Percentiles rank a stretch among this genome's conserved stretches.
These are phyloP conservation scores for Aspergillus fumigatiaffinis DNA, from an alignment of 2,329 filamentous ascomycete species.

Conservation along the genomic window DNA sequence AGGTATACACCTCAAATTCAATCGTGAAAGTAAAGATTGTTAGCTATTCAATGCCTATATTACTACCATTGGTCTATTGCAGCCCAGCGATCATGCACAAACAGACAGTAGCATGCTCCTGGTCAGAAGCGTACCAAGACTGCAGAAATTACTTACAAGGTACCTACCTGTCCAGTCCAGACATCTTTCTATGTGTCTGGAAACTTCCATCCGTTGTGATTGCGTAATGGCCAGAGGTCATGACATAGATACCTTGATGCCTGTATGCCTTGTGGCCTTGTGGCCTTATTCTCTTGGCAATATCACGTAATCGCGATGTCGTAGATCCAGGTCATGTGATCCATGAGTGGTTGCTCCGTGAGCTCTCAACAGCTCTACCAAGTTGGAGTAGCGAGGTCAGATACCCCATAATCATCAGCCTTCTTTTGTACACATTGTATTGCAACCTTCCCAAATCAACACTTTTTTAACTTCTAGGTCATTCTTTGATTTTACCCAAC, in stretches of 20 bases:
- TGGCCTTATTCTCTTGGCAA: slow-evolving; percentile 1
- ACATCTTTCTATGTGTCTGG: background rate
- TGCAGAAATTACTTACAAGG: no score
- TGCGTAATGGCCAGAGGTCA: slow-evolving; percentile 20
- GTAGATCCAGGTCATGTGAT: slow-evolving; percentile 13
- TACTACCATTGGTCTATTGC: background rate
- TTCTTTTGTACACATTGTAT: slow-evolving; percentile 10
- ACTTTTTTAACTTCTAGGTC: background rate
- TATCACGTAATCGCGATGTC: slow-evolving; percentile 5
- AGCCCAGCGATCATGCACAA: background rate
- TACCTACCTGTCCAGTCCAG: no score
- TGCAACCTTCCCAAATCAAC: background rate
- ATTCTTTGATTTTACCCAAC: background rate
- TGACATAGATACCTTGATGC: slow-evolving; percentile 11
- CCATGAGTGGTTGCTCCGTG: slow-evolving; percentile 6
- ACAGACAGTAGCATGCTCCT: background rate
- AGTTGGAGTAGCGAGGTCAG: slow-evolving; percentile 14
- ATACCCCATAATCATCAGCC: slow-evolving; percentile 13
- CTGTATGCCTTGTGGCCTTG: background rate
- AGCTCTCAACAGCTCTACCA: slow-evolving; percentile 30
- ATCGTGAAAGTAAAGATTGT: background rate
- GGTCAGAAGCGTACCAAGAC: no score
- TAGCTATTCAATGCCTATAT: background rate
- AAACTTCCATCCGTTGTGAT: slow-evolving; percentile 13
- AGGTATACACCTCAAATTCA: background rate